Base-by-base conservation (phyloP, 2,329 filamentous ascomycete genomes). In the Lizonia empirigonia region DNA sequence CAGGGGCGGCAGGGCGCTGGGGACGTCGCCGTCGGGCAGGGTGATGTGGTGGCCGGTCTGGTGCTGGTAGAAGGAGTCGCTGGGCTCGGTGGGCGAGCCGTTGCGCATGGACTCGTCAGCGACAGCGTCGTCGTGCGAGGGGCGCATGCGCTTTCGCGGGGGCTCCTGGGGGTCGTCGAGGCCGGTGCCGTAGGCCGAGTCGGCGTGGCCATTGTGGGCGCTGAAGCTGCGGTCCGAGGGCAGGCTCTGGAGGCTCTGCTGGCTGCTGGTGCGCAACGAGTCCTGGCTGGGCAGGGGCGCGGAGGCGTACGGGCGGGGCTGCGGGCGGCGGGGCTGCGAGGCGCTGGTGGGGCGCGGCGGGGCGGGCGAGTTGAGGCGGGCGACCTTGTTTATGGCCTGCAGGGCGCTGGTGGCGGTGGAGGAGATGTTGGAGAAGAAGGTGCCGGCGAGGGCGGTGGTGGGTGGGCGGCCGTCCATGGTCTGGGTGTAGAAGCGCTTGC, bases 381-480 rank as follows among this genome's bases (percentile, higher is more conserved):
- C 93, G 20, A 78, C 78, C 77, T 97, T 97, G 82, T 90, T 97
- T 74, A 99, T 95, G 51, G 94, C 93, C 55, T 91, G 92, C 49
- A 99, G 90, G 22, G 94, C 94, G 64, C 91, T 93, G 4, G 90
- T 94, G 1, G 94, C 92, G 1, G 91, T 96, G 58, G 86, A 89
- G 4, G 93, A 97, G 58, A 99, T 97, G 68, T 95, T 97, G 69
- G 92, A 92, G 78, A 99, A 97, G 71, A 97, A 97, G 1, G 94
- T 97, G 15, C 91, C 92, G 37, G 89, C 86, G 15, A 79, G 85
- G 63, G 66, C 76, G 56, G 82, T 78, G 44, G 83, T 85, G 63
- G 84, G 85, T 10, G 81, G 77, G 40, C 91, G 83, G 39, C 81
- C 85, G 50, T 96, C 90, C 44, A 84, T 79, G 36, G 82, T 84